Evolutionary conservation across 2,329 filamentous ascomycete species (phyloP), one percentile per base, ranked within the genome.

Genomic region (Cladophialophora chaetospira): DNA sequence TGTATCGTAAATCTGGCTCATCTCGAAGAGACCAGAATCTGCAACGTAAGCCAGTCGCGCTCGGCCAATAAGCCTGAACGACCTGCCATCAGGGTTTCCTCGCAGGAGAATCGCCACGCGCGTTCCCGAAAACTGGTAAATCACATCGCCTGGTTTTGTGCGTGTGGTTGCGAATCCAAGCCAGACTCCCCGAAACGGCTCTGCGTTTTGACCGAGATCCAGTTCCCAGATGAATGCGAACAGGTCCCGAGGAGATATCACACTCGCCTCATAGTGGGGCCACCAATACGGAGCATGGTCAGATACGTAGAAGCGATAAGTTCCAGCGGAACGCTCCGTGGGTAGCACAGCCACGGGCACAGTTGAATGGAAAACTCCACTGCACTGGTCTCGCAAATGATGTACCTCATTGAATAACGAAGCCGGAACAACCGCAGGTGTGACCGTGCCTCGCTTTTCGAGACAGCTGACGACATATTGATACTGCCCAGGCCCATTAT

Each of bases 111-210:
- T 44, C 17, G 42, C 42, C 4, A 44, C 25, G 42, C 21, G n/a
- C n/a, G 42, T 44, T 13, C 25, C 25, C 42, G 42, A 13, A 28
- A 44, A 44, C 42, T 44, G 42, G 25, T 28, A 44, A 21, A 44
- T 11, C 6, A 44, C 11, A 28, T 44, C 42, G n/a, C 42, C 42
- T 25, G 42, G 15, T 44, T 25, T 13, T 11, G 25, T 23, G 19
- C 42, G 42, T 4, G 42, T 4, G 15, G 42, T 9, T 3, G 42
- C 21, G n/a, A 44, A 44, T 26, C 42, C 42, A 21, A 44, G 25
- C 8, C 9, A 26, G 2, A 44, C n/a, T 9, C 11, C 35, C 3
- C 10, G 11, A 8, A n/a, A 44, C 9, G 19, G n/a, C 5, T 2
- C 8, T 1, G 21, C 42, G 8, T 6, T 2, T 8, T 26, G 3